Base-by-base conservation (phyloP, 805 yeast species). In the Barnettozyma wickerhamii region DNA sequence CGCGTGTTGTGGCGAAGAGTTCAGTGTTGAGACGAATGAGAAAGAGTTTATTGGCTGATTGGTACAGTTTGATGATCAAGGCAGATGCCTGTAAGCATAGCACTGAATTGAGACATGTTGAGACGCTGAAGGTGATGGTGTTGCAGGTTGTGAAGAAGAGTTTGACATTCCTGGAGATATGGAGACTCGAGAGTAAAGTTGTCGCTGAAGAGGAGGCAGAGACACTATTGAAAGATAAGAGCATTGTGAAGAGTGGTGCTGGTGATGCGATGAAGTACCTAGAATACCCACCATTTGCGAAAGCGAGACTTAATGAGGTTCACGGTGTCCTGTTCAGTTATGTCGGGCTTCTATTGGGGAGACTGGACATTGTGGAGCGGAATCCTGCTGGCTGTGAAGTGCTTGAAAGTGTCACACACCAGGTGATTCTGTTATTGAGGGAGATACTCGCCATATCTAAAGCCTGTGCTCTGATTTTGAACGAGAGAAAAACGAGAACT, bases 31-130 rank as follows among this genome's bases (percentile, higher is more conserved):
- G 86, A 41, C 77, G 73, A 47, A 68, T 79, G 39, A 71, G 95
- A 49, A 85, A 85, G 58, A 70, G 78, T 29, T 61, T 85, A 41
- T 68, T 85, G 24, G 82, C 90, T 3, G 90, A 83, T 55, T 85
- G 95, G 95, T 84, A 84, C 48, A 79, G 78, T 38, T 65, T 85
- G 30, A 81, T 84, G 79, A 71, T 78, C 29, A 83, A 81, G 53
- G 90, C 91, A 1, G 84, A 81, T 47, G 84, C 82, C 30, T 83
- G 76, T 52, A 77, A 81, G 54, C 79, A 82, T 33, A 80, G 89
- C 0, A 67, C 78, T 20, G 75, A 72, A 38, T 64, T 66, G 19
- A 66, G 69, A 27, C 80, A 81, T 50, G 71, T 85, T 43, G 81
- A 78, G 49, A 75, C 77, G 5, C 62, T 85, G 45, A 79, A 81